A percentile compares a stretch with the other conserved stretches of the same genome.
Evolutionary conservation across 2,329 filamentous ascomycete genomes (phyloP).

Genomic region (Botrytis byssoidea): DNA sequence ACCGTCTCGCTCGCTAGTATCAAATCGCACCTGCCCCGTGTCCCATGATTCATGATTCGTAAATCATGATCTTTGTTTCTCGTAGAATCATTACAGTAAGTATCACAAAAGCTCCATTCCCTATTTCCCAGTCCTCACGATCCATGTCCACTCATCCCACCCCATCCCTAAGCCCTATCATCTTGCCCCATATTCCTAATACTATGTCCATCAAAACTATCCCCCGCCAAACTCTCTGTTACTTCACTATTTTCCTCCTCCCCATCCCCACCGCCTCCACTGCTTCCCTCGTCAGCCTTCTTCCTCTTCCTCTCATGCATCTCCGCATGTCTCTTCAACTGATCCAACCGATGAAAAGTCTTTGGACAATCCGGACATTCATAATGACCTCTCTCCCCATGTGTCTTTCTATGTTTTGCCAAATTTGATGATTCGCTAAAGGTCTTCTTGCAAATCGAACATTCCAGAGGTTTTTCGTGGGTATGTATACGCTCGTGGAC

Average conservation of each 20-base stretch:
- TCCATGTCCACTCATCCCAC: background rate
- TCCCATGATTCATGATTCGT: background rate
- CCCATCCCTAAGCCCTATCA: background rate
- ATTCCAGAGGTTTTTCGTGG: constrained; percentile 60
- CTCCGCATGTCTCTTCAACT: constrained; percentile 56
- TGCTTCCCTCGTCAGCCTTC: background rate
- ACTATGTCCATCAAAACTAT: constrained; percentile 3
- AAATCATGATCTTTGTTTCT: background rate
- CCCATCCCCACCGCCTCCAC: background rate
- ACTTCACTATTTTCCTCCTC: constrained; percentile 7
- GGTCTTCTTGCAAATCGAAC: constrained; percentile 55
- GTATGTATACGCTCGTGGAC: constrained; percentile 68
- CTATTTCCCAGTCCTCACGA: background rate
- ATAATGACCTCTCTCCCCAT: constrained; percentile 53
- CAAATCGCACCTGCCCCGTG: background rate
- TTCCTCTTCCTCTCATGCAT: constrained; percentile 28
- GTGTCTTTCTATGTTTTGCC: constrained; percentile 63
- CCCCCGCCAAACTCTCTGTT: background rate
- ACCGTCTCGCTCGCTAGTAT: background rate
- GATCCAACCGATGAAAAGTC: constrained; percentile 59
- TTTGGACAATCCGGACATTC: constrained; percentile 55
- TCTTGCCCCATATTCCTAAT: background rate
- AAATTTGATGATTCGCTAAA: constrained; percentile 67
- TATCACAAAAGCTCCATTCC: background rate
- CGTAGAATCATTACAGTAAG: background rate